Conservation (phyloP, 1,284 basidiomycete genomes). For the Rhodotorula glutinis region DNA sequence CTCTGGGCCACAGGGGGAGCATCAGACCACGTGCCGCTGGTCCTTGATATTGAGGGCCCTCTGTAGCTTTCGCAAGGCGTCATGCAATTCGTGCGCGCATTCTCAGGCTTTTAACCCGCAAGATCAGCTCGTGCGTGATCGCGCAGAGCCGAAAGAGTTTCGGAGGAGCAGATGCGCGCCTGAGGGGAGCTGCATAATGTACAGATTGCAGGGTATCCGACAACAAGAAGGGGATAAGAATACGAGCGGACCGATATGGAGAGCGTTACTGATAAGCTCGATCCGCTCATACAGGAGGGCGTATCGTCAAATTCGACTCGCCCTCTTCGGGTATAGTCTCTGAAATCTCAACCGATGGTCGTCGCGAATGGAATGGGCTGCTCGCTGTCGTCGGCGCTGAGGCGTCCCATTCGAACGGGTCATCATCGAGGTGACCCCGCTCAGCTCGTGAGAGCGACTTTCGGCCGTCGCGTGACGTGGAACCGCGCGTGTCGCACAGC, state of each 20-base stretch:
- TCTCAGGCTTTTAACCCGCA: too few relatives aligned
- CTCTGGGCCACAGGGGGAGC: constrained; percentile 30
- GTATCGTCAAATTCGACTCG: constrained; percentile 17
- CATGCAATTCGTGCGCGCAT: too few relatives aligned
- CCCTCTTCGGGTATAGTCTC: constrained; percentile 19
- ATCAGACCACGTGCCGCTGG: constrained; percentile 41
- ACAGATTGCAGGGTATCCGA: too few relatives aligned
- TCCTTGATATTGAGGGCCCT: constrained; percentile 41
- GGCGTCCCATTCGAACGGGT: constrained; percentile 7
- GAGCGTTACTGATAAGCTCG: not conserved
- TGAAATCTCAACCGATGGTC: not conserved
- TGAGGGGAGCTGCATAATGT: too few relatives aligned
- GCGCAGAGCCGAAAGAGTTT: too few relatives aligned
- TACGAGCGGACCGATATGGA: not conserved
- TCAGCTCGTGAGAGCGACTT: not conserved
- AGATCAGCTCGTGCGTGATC: too few relatives aligned
- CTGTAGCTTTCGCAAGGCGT: constrained; percentile 11
- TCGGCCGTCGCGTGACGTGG: not conserved
- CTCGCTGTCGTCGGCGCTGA: not conserved
- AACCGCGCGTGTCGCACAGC: not conserved
- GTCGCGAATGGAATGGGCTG: not conserved
- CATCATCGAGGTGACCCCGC: not conserved
- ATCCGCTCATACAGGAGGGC: not conserved
- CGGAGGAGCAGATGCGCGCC: too few relatives aligned
- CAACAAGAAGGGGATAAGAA: too few relatives aligned